phyloP scores from a whole-genome alignment of 495 filamentous ascomycete genomes.

The Astrothelium macrocarpum region DNA sequence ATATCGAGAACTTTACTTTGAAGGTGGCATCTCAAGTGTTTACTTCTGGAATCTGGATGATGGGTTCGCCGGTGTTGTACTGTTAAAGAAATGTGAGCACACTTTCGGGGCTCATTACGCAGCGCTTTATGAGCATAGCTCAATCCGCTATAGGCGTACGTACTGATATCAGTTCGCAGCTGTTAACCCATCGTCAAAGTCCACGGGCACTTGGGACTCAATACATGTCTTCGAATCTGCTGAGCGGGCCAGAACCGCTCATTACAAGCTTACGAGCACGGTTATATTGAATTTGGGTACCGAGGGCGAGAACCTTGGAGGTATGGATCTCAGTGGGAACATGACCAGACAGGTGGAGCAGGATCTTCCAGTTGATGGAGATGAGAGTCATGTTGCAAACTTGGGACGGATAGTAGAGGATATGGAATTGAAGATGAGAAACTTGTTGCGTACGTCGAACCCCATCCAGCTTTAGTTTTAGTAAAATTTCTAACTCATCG shows the following conservation, averaged over 20 bases:
- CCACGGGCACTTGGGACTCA: slow-evolving; percentile 86
- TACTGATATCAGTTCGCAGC: slow-evolving; percentile 29
- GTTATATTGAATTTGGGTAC: slow-evolving; percentile 84
- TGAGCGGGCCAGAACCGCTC: slow-evolving; percentile 78
- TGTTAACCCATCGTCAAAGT: slow-evolving; percentile 48
- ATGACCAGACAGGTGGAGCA: slow-evolving; percentile 94
- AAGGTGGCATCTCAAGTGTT: slow-evolving; percentile 87
- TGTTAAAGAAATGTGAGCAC: slow-evolving; percentile 79
- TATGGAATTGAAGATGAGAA: slow-evolving; percentile 99
- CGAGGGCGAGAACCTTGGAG: slow-evolving; percentile 60
- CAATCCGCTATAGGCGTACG: background rate
- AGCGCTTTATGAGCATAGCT: background rate
- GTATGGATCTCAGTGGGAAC: slow-evolving; percentile 90
- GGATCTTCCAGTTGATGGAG: slow-evolving; percentile 79
- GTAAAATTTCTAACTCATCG: background rate
- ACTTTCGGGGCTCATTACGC: background rate
- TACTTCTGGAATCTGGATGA: slow-evolving; percentile 99
- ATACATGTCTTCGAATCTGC: slow-evolving; percentile 97
- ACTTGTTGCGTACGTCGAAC: slow-evolving; percentile 61
- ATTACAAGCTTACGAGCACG: slow-evolving; percentile 96
- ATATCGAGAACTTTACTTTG: slow-evolving; percentile 95
- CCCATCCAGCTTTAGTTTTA: slow-evolving; percentile 24
- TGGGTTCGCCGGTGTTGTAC: slow-evolving; percentile 90
- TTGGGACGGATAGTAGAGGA: slow-evolving; percentile 91
- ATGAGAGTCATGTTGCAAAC: slow-evolving; percentile 90